phyloP scores from a whole-genome alignment of 179 eudicot species.

The Amaranthus tricolor region DNA sequence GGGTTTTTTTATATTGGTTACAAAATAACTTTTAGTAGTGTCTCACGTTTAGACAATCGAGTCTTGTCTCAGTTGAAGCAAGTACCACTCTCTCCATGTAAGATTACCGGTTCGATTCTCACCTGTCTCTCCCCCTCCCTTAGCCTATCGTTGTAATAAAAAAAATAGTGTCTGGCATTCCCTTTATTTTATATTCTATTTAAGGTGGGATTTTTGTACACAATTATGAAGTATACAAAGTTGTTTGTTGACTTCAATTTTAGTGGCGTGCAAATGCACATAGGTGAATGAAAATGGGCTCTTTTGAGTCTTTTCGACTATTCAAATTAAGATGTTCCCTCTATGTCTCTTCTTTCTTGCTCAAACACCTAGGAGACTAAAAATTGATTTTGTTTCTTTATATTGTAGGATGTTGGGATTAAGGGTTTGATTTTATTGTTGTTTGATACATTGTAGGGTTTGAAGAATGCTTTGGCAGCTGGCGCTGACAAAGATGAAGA shows the following conservation, averaged over 20 bases:
- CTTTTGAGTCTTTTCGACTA: neutral
- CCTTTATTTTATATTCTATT: neutral
- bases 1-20: no score
- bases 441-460: conserved; percentile 41
- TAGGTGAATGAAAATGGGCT: neutral
- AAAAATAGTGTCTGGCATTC: no score
- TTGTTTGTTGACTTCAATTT: neutral
- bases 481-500: conserved; percentile 94
- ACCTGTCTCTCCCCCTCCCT: no score
- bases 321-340: neutral
- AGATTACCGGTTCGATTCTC: no score
- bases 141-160: no score
- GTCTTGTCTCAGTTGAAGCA: no score
- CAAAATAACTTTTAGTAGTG: no score
- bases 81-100: no score
- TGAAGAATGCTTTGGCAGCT: conserved; percentile 70
- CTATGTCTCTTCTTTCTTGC: neutral
- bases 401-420: no score
- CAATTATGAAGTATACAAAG: neutral
- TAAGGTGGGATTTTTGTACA: neutral
- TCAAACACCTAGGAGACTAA: neutral
- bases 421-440: no score
- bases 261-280: neutral
- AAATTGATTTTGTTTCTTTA: neutral
- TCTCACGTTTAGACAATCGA: no score